These are phyloP conservation scores for Collariella sp. DNA, from an alignment of 495 filamentous ascomycete species.

Conservation along the genomic window DNA sequence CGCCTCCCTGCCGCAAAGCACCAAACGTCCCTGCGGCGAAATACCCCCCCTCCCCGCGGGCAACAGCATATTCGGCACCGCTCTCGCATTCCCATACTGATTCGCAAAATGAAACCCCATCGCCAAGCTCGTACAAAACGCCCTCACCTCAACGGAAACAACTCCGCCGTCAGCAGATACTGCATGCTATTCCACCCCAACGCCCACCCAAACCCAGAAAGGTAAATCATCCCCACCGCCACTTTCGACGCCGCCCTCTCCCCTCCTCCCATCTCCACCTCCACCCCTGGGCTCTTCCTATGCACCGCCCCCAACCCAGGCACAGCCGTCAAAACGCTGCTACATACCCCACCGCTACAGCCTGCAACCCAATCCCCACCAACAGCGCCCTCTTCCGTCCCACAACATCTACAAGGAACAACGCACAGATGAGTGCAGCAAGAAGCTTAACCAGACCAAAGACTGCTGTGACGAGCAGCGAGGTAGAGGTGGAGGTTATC, in stretches of 20 bases:
- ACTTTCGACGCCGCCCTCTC: constrained; percentile 40
- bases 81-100: constrained; percentile 60
- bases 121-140: constrained; percentile 41
- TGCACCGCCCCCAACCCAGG: constrained; percentile 34
- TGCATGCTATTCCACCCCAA: constrained; percentile 70
- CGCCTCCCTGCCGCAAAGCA: constrained; percentile 54
- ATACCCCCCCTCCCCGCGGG: constrained; percentile 37
- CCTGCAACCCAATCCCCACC: constrained; percentile 54
- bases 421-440: constrained; percentile 53
- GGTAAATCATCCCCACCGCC: constrained; percentile 58
- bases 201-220: constrained; percentile 61
- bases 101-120: constrained; percentile 61
- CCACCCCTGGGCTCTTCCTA: not conserved
- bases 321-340: constrained; percentile 54
- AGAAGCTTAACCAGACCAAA: constrained; percentile 64
- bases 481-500: constrained; percentile 51
- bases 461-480: constrained; percentile 57
- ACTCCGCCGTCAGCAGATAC: constrained; percentile 65
- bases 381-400: constrained; percentile 62
- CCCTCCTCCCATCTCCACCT: too few relatives aligned
- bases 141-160: constrained; percentile 58
- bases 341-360: constrained; percentile 59
- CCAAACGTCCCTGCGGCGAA: constrained; percentile 51
- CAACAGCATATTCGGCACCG: constrained; percentile 50
- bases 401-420: constrained; percentile 67